Conservation (phyloP, 768 basidiomycete species). For the Agrocybe chaxingu region DNA sequence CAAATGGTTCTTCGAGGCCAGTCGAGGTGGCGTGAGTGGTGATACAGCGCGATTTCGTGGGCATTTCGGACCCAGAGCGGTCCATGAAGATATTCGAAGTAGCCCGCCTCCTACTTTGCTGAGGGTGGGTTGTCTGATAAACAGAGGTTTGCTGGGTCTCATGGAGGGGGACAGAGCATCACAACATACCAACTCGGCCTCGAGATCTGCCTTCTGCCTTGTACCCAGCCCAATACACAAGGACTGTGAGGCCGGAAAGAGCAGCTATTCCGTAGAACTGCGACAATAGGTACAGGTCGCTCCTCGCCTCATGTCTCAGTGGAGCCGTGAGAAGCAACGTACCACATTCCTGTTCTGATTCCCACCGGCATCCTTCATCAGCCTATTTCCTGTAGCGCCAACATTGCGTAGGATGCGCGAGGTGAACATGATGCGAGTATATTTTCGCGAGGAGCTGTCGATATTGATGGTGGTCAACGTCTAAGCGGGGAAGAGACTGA, state of each 20-base stretch:
- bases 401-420: constrained; percentile 21
- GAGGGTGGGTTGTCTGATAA: too few relatives aligned
- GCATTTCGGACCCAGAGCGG: too few relatives aligned
- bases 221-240: constrained; percentile 25
- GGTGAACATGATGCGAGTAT: constrained; percentile 17
- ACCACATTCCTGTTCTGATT: constrained; percentile 17
- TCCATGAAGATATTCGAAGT: too few relatives aligned
- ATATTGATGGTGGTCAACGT: background rate
- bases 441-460: background rate
- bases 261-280: constrained; percentile 22
- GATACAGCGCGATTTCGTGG: too few relatives aligned
- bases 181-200: constrained; percentile 4
- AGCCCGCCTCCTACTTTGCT: too few relatives aligned
- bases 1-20: too few relatives aligned
- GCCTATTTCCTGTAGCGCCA: constrained; percentile 17
- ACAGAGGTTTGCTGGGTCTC: background rate
- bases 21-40: too few relatives aligned
- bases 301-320: background rate
- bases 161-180: background rate
- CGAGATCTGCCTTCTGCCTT: constrained; percentile 18
- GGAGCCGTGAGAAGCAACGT: background rate
- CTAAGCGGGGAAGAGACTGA: background rate
- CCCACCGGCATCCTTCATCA: constrained; percentile 16
- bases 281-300: background rate
- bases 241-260: constrained; percentile 19